Evolutionary conservation across 371 early-diverging fungal species (phyloP).

Genomic region (Lichtheimia ornata): DNA sequence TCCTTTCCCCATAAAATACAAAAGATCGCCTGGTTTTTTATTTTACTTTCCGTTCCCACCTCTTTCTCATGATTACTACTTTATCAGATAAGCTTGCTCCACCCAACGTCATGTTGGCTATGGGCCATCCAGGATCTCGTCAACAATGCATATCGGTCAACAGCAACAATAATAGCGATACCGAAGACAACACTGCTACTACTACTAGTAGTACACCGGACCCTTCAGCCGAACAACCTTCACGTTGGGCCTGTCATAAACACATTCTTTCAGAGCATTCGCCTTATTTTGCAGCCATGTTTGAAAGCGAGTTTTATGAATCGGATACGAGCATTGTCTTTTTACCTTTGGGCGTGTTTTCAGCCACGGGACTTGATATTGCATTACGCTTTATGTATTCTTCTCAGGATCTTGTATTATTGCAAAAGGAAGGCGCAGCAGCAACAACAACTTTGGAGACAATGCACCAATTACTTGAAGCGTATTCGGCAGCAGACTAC

Average conservation of each 20-base stretch:
- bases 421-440: neutral
- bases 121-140: conserved; percentile 16
- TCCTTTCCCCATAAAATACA: neutral
- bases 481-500: conserved; percentile 26
- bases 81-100: neutral
- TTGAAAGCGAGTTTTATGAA: conserved; percentile 36
- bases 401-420: conserved; percentile 19
- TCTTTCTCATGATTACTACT: neutral
- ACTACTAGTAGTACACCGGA: too few relatives aligned
- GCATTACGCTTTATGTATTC: conserved; percentile 40
- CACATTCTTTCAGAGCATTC: conserved; percentile 29
- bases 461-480: conserved; percentile 15
- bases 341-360: conserved; percentile 31
- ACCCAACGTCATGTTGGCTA: conserved; percentile 32
- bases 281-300: conserved; percentile 43
- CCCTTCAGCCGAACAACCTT: neutral
- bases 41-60: conserved; percentile 2
- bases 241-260: conserved; percentile 37
- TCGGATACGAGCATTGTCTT: conserved; percentile 28
- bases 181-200: neutral
- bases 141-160: conserved; percentile 3
- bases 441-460: conserved; percentile 2
- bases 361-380: conserved; percentile 14
- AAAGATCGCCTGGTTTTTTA: conserved; percentile 7
- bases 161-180: neutral